phyloP scores from a whole-genome alignment of 345 rosid species.

The Reutealis trisperma region DNA sequence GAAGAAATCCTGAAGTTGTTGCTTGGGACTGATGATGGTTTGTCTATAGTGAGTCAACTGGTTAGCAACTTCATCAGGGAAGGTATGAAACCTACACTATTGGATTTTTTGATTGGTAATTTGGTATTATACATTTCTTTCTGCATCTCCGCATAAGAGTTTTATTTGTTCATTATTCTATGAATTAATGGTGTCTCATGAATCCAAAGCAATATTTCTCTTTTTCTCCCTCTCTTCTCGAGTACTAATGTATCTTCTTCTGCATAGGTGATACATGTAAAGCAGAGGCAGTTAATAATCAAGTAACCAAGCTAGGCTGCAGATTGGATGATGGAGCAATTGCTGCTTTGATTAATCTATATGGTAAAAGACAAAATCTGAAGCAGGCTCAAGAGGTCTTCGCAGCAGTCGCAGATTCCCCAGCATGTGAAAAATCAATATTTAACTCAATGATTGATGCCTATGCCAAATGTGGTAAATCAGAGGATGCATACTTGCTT shows the following conservation, averaged over 20 bases:
- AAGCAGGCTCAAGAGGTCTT: conserved; percentile 56
- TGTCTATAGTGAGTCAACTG: conserved; percentile 49
- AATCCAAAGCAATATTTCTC: background rate
- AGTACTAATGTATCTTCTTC: conserved; percentile 18
- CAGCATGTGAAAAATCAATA: conserved; percentile 40
- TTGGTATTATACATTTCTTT: background rate
- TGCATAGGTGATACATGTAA: conserved; percentile 54
- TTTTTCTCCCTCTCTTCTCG: background rate
- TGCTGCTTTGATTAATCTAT: conserved; percentile 53
- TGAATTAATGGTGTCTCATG: background rate
- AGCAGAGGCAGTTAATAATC: conserved; percentile 44
- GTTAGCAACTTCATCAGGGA: conserved; percentile 51
- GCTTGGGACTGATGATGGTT: conserved; percentile 51
- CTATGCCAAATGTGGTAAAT: conserved; percentile 60
- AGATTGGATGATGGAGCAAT: conserved; percentile 50
- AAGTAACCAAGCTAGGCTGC: conserved; percentile 45
- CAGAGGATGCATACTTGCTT: conserved; percentile 56
- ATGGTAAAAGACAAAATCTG: conserved; percentile 55
- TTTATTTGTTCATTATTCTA: background rate
- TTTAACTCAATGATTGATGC: conserved; percentile 66
- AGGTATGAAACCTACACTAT: conserved; percentile 37
- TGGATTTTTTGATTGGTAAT: background rate
- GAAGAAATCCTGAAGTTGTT: conserved; percentile 52
- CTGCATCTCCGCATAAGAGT: background rate
- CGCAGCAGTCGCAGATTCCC: conserved; percentile 45